Evolutionary conservation across 345 rosid genomes (phyloP).

Genomic region (Moringa oleifera): DNA sequence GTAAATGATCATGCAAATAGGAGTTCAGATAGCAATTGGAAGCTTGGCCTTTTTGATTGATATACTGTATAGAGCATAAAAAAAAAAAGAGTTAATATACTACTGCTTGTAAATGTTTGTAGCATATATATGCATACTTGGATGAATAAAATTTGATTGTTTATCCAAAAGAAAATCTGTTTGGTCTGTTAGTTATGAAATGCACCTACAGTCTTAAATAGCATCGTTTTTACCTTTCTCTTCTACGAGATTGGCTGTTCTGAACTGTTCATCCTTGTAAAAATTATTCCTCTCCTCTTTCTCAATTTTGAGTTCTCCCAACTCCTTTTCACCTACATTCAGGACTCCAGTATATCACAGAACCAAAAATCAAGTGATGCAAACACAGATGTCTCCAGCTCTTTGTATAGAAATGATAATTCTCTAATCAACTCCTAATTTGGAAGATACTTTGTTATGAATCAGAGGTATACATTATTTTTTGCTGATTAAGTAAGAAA

Average conservation of each 20-base stretch:
- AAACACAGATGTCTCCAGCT: not conserved
- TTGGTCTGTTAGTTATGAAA: slow-evolving; percentile 6
- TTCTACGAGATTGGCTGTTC: slow-evolving; percentile 41
- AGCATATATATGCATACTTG: no score
- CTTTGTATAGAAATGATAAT: no score
- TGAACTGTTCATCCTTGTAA: slow-evolving; percentile 40
- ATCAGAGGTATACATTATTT: slow-evolving; percentile 6
- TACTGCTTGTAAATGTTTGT: no score
- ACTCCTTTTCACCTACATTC: slow-evolving; percentile 54
- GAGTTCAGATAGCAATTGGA: no score
- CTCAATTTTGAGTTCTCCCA: slow-evolving; percentile 54
- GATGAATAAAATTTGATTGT: no score
- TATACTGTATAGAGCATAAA: no score
- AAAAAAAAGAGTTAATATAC: no score
- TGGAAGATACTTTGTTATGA: not conserved
- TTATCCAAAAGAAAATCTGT: no score
- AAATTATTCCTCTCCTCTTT: slow-evolving; percentile 48
- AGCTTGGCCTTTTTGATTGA: no score
- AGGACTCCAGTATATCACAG: slow-evolving; percentile 11
- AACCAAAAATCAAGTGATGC: not conserved
- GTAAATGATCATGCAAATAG: no score
- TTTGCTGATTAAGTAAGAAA: slow-evolving; percentile 1
- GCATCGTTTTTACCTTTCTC: slow-evolving; percentile 50
- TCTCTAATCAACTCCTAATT: no score
- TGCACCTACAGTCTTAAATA: slow-evolving; percentile 10